These are phyloP conservation scores for Nannizzia gypsea DNA, from an alignment of 2,329 filamentous ascomycete genomes.

Conservation along the genomic window DNA sequence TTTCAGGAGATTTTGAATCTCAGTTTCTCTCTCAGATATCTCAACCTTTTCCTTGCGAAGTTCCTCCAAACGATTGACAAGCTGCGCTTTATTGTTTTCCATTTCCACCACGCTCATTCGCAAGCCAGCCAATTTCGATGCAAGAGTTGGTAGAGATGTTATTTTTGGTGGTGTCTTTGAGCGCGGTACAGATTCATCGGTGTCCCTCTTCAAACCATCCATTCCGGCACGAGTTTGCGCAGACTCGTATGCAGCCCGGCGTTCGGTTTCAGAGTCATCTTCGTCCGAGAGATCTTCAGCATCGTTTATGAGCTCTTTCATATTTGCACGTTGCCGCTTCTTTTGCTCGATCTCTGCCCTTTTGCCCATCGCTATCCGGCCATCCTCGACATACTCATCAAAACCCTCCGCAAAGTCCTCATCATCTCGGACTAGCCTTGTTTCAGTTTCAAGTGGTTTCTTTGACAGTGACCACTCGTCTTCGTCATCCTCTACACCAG, in stretches of 20 bases:
- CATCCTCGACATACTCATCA: conserved; percentile 81
- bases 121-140: conserved; percentile 53
- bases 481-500: conserved; percentile 23
- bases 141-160: conserved; percentile 62
- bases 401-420: conserved; percentile 91
- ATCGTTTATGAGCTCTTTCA: conserved; percentile 69
- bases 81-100: conserved; percentile 50
- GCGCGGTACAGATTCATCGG: conserved; percentile 25
- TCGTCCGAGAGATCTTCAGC: conserved; percentile 58
- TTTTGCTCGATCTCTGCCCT: conserved; percentile 64
- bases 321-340: conserved; percentile 57
- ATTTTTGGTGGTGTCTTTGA: conserved; percentile 58
- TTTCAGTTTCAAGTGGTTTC: conserved; percentile 54
- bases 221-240: conserved; percentile 80
- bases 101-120: conserved; percentile 51
- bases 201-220: conserved; percentile 48
- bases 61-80: conserved; percentile 52
- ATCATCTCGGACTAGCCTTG: conserved; percentile 68
- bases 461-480: conserved; percentile 39
- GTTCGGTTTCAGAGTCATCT: conserved; percentile 51
- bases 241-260: conserved; percentile 70
- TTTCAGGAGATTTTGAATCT: conserved; percentile 69
- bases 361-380: conserved; percentile 62
- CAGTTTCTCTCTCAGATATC: conserved; percentile 57
- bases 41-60: conserved; percentile 57